phyloP scores from a whole-genome alignment of 31 red algal species.

The Bonnemaisonia californica region DNA sequence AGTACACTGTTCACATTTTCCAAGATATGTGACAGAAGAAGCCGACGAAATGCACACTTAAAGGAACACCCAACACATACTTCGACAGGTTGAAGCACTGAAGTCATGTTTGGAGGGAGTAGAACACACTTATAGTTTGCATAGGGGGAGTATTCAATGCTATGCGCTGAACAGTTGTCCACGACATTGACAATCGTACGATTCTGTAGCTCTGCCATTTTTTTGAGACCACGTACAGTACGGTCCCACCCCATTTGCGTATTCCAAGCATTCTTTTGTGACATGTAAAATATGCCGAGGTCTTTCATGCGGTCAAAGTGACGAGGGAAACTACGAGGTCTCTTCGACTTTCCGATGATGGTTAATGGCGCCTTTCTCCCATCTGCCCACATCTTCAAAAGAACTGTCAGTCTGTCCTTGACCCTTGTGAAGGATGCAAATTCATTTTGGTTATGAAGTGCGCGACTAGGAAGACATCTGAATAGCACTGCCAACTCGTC shows the following conservation, averaged over 20 bases:
- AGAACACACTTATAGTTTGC: background rate
- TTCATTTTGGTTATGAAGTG: background rate
- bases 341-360: conserved; percentile 16
- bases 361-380: conserved; percentile 23
- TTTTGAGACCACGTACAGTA: background rate
- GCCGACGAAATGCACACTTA: conserved; percentile 19
- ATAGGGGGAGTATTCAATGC: background rate
- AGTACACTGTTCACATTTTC: no score
- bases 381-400: conserved; percentile 14
- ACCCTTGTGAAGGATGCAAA: background rate
- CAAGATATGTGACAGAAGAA: conserved; percentile 14
- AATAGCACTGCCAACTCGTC: conserved; percentile 20
- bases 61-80: conserved; percentile 13
- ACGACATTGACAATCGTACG: background rate
- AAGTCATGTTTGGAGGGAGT: conserved; percentile 25
- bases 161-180: conserved; percentile 31
- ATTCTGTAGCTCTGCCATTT: background rate
- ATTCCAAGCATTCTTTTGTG: conserved; percentile 28
- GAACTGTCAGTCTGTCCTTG: conserved; percentile 24
- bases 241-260: background rate
- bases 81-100: conserved; percentile 9
- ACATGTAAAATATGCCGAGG: conserved; percentile 24
- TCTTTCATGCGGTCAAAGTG: conserved; percentile 16
- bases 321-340: conserved; percentile 9
- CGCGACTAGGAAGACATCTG: conserved; percentile 4